Evolutionary conservation across 306 rosid species (phyloP), one percentile per base, ranked within the genome.

Genomic region (Sesbania bispinosa): DNA sequence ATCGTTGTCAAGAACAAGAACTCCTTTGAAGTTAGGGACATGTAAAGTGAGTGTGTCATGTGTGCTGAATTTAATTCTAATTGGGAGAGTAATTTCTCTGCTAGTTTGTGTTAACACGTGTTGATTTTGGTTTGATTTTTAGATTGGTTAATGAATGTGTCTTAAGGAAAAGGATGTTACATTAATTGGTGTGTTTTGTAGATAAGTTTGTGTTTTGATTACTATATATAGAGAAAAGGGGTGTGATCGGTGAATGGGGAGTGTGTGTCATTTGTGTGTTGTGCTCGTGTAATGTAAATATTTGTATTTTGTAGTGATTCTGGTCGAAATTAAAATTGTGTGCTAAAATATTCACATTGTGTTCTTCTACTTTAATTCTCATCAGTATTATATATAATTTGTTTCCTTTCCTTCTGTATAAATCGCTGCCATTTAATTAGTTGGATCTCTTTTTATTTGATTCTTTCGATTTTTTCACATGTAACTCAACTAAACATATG

Each of bases 1-100:
- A 88, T 95, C 43, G 99, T 95, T 19, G 97, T 95, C 45, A 95
- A 95, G 76, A 95, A 95, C 76, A 91, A 85, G 21, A 81, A 86
- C 82, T 20, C 69, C 61, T 95, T 95, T 20, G 85, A 95, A 82
- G 97, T 95, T 45, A 79, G 87, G 39, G 99, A 95, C 68, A 76
- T 78, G 82, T 87, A 84, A 76, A n/a, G n/a, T n/a, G n/a, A n/a
- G n/a, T n/a, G n/a, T n/a, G n/a, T n/a, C n/a, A n/a, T n/a, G n/a
- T n/a, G n/a, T n/a, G n/a, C n/a, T 27, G 4, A 27, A 1, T 35
- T 35, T 8, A 14, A 33, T 11, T 63, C 32, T 38, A 23, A 53
- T 35, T 36, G 30, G n/a, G n/a, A n/a, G n/a, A n/a, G n/a, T n/a
- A n/a, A n/a, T n/a, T n/a, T n/a, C n/a, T n/a, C n/a, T n/a, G n/a